Evolutionary conservation across 2,329 filamentous ascomycete genomes (phyloP), one percentile per base, ranked within the genome.

Genomic region (Fusarium anthophilum): DNA sequence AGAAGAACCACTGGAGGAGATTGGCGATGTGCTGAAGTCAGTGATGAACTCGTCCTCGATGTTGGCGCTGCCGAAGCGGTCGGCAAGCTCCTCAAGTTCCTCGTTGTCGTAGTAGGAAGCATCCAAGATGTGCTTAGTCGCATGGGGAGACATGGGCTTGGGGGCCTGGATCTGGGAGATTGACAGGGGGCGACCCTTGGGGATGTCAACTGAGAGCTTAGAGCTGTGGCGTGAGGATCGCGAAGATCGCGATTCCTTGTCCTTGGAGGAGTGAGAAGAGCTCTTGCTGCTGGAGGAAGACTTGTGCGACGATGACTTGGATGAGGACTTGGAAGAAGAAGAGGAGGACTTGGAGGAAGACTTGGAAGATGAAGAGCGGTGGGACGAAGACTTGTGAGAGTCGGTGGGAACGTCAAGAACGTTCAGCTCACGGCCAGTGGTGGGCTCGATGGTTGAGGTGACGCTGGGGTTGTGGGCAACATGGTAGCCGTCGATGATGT

Each of bases 401-500:
- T 80, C 79, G 41, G 78, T 89, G 82, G 95, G 93, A 71, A 98
- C 94, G 84, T 98, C 95, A 84, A 99, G 94, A 85, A 98, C 94
- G 90, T 99, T 99, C 79, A 99, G 90, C 85, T 95, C 94, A 84
- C 96, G 96, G 86, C 95, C 94, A 65, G 96, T 98, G 83, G 95
- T 98, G 82, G 96, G 95, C 89, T 99, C 96, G 77, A 93, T 92
- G 81, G 94, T 97, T 82, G 93, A 96, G 80, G 93, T 88, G 83
- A 95, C 92, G 83, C 93, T 94, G 78, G 96, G 95, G 87, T 98
- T 96, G 89, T 98, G 96, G 72, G 95, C 95, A 83, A 97, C 93
- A 84, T 98, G 95, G 91, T 98, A 98, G 79, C 96, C 96, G 84
- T 99, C 96, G 84, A 98, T 96, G 91, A 98, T 98, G 90, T 98